Conservation (phyloP, 73 alveolate genomes). For the Strombidium stylifer region DNA sequence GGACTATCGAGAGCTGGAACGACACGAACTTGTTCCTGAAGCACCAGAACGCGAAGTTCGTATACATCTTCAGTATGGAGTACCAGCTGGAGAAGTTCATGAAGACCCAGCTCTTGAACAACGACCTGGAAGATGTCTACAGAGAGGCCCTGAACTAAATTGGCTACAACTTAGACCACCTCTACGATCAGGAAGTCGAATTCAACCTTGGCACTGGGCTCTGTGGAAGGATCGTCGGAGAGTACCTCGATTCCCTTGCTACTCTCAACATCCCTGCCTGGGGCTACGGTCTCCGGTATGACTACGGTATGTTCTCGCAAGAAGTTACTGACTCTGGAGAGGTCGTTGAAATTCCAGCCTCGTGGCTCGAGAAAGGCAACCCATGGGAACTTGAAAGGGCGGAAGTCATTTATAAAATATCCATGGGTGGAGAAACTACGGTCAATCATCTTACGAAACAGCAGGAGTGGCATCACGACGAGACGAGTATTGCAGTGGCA, state of each 20-base stretch:
- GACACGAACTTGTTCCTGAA: slow-evolving; percentile 27
- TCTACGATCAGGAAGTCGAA: slow-evolving; percentile 48
- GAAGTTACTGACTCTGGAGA: slow-evolving; percentile 29
- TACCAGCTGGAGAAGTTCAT: slow-evolving; percentile 25
- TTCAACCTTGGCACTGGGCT: slow-evolving; percentile 44
- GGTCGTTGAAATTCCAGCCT: slow-evolving; percentile 42
- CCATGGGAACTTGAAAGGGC: slow-evolving; percentile 54
- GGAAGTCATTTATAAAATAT: slow-evolving; percentile 23
- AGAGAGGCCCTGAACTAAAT: slow-evolving; percentile 42
- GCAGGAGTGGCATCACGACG: slow-evolving; percentile 37
- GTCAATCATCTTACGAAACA: slow-evolving; percentile 4
- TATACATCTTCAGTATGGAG: slow-evolving; percentile 39
- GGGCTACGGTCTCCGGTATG: slow-evolving; percentile 57
- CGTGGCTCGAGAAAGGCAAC: slow-evolving; percentile 54
- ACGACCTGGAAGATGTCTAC: slow-evolving; percentile 30
- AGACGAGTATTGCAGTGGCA: slow-evolving; percentile 20
- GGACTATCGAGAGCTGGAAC: slow-evolving; percentile 46
- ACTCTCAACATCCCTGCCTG: slow-evolving; percentile 43
- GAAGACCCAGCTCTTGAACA: slow-evolving; percentile 22
- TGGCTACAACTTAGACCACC: slow-evolving; percentile 33
- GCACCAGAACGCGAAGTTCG: slow-evolving; percentile 33
- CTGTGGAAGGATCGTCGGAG: slow-evolving; percentile 40
- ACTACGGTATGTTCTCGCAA: slow-evolving; percentile 45
- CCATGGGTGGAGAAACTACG: slow-evolving; percentile 33
- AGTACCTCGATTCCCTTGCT: slow-evolving; percentile 28